Base-by-base conservation (phyloP, 2,329 filamentous ascomycete species). In the Ophiocordyceps camponoti-leonardi region DNA sequence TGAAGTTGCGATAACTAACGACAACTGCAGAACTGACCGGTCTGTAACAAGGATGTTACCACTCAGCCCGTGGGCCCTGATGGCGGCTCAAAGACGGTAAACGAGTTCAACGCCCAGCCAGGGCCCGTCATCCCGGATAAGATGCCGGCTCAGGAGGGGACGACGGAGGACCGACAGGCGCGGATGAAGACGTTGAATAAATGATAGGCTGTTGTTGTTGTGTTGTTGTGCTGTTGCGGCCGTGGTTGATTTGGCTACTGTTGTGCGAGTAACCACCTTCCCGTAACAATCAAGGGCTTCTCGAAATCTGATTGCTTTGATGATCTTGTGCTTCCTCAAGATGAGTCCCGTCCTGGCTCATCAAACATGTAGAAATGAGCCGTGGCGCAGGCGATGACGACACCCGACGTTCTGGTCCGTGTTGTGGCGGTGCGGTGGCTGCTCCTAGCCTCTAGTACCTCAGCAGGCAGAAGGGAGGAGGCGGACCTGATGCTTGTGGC, bases 171-270 rank as follows among this genome's bases (percentile, higher is more conserved):
- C 55, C 73, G 81, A 45, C 66, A 71, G 55, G 77, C 72, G 13
- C 79, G 75, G 59, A 78, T 77, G 49, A 66, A 77, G 58, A 75
- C 75, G 55, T 54, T 86, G 60, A 85, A 85, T 67, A 77, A 81
- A 57, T 18, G 30, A 37, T 14, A 3, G n/a, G 7, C 16, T 18
- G 10, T 10, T 5, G 16, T 16, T 18, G 10, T 37, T n/a, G n/a
- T n/a, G n/a, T n/a, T n/a, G n/a, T n/a, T n/a, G n/a, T n/a, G n/a
- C n/a, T n/a, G n/a, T n/a, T n/a, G n/a, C n/a, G n/a, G n/a, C n/a
- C n/a, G n/a, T n/a, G n/a, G n/a, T n/a, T n/a, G n/a, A n/a, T n/a
- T n/a, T n/a, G n/a, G n/a, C n/a, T n/a, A n/a, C n/a, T n/a, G 23
- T 26, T 26, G 23, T 26, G 23, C 23, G 23, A 26, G 23, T 26